Conservation (phyloP, 352 stramenopile genomes). For the Globisporangium paroecandrum region DNA sequence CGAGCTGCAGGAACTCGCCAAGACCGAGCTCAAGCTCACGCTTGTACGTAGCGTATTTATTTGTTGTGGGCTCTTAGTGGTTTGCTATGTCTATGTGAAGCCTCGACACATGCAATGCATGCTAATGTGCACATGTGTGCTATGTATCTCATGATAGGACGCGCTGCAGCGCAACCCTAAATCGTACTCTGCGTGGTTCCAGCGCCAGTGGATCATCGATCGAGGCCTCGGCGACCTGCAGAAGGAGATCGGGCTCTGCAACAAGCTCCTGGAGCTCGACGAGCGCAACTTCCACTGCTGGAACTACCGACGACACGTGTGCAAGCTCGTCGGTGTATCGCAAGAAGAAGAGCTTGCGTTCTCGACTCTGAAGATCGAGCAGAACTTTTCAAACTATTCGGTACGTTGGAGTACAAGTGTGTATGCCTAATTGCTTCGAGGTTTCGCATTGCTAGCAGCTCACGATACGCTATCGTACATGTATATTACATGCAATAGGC, state of each 20-base stretch:
- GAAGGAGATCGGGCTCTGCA: constrained; percentile 75
- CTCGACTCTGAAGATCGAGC: constrained; percentile 93
- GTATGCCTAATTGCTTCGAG: too few species aligned
- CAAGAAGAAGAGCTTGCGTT: constrained; percentile 90
- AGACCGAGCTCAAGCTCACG: constrained; percentile 89
- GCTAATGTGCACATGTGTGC: constrained; percentile 5
- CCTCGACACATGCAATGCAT: background rate
- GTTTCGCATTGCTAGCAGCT: background rate
- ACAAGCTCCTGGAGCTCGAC: constrained; percentile 87
- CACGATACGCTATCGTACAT: background rate
- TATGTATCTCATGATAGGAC: constrained; percentile 38
- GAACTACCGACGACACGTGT: constrained; percentile 93
- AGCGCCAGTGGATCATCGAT: constrained; percentile 84
- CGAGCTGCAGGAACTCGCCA: constrained; percentile 47
- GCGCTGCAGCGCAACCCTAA: constrained; percentile 96
- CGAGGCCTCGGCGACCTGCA: constrained; percentile 58
- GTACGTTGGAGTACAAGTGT: constrained; percentile 28
- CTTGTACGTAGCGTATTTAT: constrained; percentile 22
- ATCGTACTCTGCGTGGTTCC: constrained; percentile 93
- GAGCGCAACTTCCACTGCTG: constrained; percentile 99
- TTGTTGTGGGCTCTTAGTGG: background rate
- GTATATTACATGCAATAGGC: constrained; percentile 21
- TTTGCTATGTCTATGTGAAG: background rate
- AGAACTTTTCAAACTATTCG: constrained; percentile 99
- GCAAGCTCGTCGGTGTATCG: constrained; percentile 43